Conservation (phyloP, 2,329 filamentous ascomycete genomes). For the Albophoma yamanashiensis region DNA sequence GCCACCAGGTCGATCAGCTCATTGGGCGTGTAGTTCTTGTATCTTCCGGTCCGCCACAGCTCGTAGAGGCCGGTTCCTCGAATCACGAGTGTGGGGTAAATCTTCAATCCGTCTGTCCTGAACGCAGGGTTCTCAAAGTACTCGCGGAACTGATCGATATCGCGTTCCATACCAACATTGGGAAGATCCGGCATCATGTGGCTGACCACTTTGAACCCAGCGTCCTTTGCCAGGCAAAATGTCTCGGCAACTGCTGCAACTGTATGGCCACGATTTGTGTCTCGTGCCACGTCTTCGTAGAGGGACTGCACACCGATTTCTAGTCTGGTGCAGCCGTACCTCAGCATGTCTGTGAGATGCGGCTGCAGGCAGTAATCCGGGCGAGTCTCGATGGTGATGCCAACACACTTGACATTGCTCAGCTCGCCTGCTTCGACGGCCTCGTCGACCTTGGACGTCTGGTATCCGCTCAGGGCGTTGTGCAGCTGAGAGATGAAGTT, state of each 20-base stretch:
- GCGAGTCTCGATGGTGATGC: conserved; percentile 95
- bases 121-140: conserved; percentile 97
- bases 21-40: conserved; percentile 98
- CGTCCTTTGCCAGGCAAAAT: conserved; percentile 94
- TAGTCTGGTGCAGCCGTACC: conserved; percentile 92
- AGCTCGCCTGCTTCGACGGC: conserved; percentile 89
- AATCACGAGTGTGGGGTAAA: conserved; percentile 95
- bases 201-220: conserved; percentile 96
- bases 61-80: conserved; percentile 94
- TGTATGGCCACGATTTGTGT: conserved; percentile 94
- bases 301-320: conserved; percentile 94
- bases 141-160: conserved; percentile 92
- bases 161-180: conserved; percentile 96
- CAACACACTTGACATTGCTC: conserved; percentile 95
- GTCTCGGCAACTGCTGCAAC: conserved; percentile 93
- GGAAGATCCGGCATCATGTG: conserved; percentile 99
- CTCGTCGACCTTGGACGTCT: conserved; percentile 89
- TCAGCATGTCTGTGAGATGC: conserved; percentile 90
- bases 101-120: conserved; percentile 92
- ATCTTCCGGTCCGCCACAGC: conserved; percentile 90
- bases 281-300: conserved; percentile 96
- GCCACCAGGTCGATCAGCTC: conserved; percentile 92
- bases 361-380: conserved; percentile 95
- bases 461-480: conserved; percentile 93
- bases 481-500: conserved; percentile 93